Conservation (phyloP, 148 eudicot genomes). For the Chenopodium berlandieri region DNA sequence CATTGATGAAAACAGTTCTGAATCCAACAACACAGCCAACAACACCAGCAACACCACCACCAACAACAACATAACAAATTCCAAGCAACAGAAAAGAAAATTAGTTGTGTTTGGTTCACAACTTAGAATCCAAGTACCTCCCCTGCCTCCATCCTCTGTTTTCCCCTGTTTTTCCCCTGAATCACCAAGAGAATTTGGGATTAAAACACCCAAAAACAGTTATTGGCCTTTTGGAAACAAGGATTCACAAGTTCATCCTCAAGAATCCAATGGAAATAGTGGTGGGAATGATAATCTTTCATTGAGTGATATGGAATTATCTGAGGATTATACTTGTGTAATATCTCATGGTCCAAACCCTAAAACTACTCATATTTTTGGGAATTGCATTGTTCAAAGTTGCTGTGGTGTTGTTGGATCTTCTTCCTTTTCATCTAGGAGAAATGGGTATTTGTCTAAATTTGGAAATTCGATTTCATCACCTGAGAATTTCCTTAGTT, state of each 20-base stretch:
- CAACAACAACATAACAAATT: neutral
- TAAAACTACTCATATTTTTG: slow-evolving; percentile 74
- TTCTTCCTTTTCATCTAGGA: slow-evolving; percentile 25
- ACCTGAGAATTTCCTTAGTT: slow-evolving; percentile 51
- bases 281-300: slow-evolving; percentile 32
- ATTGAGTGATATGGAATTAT: slow-evolving; percentile 66
- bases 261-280: neutral
- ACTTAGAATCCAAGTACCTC: slow-evolving; percentile 73
- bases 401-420: slow-evolving; percentile 45
- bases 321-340: slow-evolving; percentile 94
- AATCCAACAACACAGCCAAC: neutral
- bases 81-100: slow-evolving; percentile 41
- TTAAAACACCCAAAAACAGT: slow-evolving; percentile 48
- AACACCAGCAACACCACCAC: neutral
- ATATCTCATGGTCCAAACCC: slow-evolving; percentile 94
- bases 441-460: slow-evolving; percentile 29
- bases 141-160: slow-evolving; percentile 21
- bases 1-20: slow-evolving; percentile 37
- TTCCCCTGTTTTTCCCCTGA: slow-evolving; percentile 40
- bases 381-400: slow-evolving; percentile 68
- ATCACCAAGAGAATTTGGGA: slow-evolving; percentile 75
- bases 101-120: slow-evolving; percentile 71
- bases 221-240: slow-evolving; percentile 22
- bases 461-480: slow-evolving; percentile 27
- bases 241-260: slow-evolving; percentile 28